Conservation (phyloP, 805 yeast species). For the Suhomyces canberraensis region DNA sequence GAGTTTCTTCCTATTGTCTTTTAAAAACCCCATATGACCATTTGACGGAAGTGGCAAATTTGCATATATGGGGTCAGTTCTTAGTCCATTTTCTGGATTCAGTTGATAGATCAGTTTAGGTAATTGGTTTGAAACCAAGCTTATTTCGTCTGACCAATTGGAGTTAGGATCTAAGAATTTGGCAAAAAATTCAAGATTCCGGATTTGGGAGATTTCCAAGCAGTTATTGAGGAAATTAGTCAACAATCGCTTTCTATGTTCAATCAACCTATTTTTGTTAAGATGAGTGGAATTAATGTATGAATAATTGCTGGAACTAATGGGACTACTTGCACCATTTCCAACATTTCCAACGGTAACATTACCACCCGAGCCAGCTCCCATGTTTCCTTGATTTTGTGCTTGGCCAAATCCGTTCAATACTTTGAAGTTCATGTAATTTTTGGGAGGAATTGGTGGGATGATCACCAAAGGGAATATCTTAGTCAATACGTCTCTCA, state of each 20-base stretch:
- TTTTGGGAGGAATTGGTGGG: conserved; percentile 83
- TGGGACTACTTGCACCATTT: neutral
- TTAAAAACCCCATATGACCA: conserved; percentile 31
- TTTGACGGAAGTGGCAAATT: conserved; percentile 33
- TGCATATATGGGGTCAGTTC: conserved; percentile 32
- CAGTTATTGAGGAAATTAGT: conserved; percentile 79
- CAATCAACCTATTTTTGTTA: conserved; percentile 35
- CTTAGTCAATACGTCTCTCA: conserved; percentile 66
- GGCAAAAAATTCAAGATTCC: conserved; percentile 59
- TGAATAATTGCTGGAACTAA: conserved; percentile 11
- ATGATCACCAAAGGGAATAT: conserved; percentile 77
- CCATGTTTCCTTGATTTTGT: conserved; percentile 6
- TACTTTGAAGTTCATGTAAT: conserved; percentile 33
- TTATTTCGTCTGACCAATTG: conserved; percentile 70
- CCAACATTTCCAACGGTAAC: neutral
- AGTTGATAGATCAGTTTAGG: conserved; percentile 40
- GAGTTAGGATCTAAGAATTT: conserved; percentile 84
- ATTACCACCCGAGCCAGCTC: neutral
- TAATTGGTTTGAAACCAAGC: conserved; percentile 33
- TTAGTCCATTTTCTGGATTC: conserved; percentile 45
- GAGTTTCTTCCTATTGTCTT: conserved; percentile 25
- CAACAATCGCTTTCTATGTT: conserved; percentile 54
- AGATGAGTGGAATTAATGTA: conserved; percentile 42
- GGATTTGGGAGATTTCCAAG: conserved; percentile 50
- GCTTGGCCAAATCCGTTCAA: conserved; percentile 30